Base-by-base conservation (phyloP, 2,329 filamentous ascomycete genomes). In the Cordyceps pruinosa region DNA sequence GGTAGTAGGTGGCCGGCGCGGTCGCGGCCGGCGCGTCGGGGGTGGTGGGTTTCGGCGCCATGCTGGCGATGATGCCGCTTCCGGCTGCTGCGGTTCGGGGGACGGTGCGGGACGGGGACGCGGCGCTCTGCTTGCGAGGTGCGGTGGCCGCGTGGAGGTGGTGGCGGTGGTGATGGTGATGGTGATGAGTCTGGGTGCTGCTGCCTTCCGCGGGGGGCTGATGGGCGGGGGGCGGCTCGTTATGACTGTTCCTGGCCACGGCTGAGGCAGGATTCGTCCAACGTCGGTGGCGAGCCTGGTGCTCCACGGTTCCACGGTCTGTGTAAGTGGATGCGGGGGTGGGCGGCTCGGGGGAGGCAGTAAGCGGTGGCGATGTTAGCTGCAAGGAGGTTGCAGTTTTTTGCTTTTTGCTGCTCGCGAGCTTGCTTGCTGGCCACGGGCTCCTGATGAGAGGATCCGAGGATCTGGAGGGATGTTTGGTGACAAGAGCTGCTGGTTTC, bases 1-100 rank as follows among this genome's bases (percentile, higher is more conserved):
- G 61, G 61, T 66, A 69, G 64, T 64, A 63, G 2, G 47, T 52
- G 26, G 55, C 19, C 17, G 50, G 8, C 7, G 28, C n/a, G 28
- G 46, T 19, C 10, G 46, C 19, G 25, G 39, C 6, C 3, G 42
- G 9, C 32, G 23, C 19, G 23, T 21, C 17, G 19, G 25, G 19
- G n/a, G 47, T 23, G 13, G 46, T 28, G 12, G 55, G n/a, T 6
- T 52, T 57, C 23, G 55, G 55, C 21, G 55, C 34, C 55, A 57
- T 57, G 19, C 37, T 51, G 17, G 5, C 21, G 28, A 50, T 25
- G 23, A 13, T 35, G n/a, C 10, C n/a, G 17, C 17, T 23, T 8
- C n/a, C n/a, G 37, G 19, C n/a, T 21, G 13, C 46, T 26, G 19
- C 25, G 41, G 10, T 12, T 25, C n/a, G 12, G 12, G 21, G 17